Percentiles rank a stretch among this genome's conserved stretches.
phyloP scores from a whole-genome alignment of 2,329 filamentous ascomycete species.

The Arthrinium puccinioides region DNA sequence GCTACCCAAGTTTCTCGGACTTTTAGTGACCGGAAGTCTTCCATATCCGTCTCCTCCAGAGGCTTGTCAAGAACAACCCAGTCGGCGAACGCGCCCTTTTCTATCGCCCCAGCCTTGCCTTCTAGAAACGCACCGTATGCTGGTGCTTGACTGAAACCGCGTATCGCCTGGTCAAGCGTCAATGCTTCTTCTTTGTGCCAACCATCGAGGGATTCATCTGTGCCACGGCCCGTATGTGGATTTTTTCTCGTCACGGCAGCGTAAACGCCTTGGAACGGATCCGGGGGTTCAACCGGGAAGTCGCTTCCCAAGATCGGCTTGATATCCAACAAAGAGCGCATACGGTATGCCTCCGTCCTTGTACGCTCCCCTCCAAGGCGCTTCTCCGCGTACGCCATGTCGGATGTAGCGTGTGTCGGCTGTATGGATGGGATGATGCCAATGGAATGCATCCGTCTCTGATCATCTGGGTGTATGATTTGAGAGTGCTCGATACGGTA shows the following conservation, averaged over 20 bases:
- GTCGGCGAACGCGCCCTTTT: slow-evolving; percentile 56
- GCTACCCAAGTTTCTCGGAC: slow-evolving; percentile 65
- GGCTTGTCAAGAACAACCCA: slow-evolving; percentile 62
- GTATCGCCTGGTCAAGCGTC: slow-evolving; percentile 49
- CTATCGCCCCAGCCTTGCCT: slow-evolving; percentile 50
- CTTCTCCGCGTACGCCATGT: slow-evolving; percentile 58
- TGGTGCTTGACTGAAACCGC: slow-evolving; percentile 53
- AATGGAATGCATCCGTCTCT: slow-evolving; percentile 47
- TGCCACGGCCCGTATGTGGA: slow-evolving; percentile 46
- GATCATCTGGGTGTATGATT: slow-evolving; percentile 61
- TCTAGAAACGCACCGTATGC: slow-evolving; percentile 55
- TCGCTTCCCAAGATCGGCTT: slow-evolving; percentile 58
- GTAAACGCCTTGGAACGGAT: slow-evolving; percentile 62
- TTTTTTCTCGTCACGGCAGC: slow-evolving; percentile 56
- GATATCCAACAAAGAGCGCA: slow-evolving; percentile 51
- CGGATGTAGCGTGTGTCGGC: slow-evolving; percentile 65
- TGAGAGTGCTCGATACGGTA: slow-evolving; percentile 67
- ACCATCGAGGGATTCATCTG: slow-evolving; percentile 37
- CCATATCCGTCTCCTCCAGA: slow-evolving; percentile 40
- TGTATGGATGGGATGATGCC: slow-evolving; percentile 63
- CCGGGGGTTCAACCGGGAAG: slow-evolving; percentile 64
- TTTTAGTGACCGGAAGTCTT: slow-evolving; percentile 43
- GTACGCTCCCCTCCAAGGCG: slow-evolving; percentile 52
- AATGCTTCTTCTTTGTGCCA: slow-evolving; percentile 57
- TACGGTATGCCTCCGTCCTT: slow-evolving; percentile 53